Percentiles rank a stretch among this genome's conserved stretches.
Evolutionary conservation across 164 flowering plant species (phyloP).

Genomic region (Santalum album): DNA sequence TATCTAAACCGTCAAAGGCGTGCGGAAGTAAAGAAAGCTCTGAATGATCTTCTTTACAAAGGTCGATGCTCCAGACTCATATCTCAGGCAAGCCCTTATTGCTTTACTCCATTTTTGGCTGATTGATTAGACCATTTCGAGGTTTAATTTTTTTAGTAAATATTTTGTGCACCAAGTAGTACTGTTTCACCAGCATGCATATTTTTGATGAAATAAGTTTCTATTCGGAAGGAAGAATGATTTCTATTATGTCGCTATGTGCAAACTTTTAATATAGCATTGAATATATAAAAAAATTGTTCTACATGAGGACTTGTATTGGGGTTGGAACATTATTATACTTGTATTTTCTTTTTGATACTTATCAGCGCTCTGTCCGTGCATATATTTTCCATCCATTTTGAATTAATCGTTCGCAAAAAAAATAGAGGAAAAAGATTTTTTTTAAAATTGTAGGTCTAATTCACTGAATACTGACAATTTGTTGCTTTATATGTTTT

Average conservation of each 20-base stretch:
- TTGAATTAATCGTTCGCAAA: too few species aligned
- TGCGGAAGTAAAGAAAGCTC: slow-evolving; percentile 67
- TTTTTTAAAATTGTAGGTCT: neutral
- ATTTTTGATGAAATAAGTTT: too few species aligned
- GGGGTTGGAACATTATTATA: too few species aligned
- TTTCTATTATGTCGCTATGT: too few species aligned
- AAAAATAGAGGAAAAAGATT: neutral
- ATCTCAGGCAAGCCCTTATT: slow-evolving; percentile 25
- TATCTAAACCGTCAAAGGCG: slow-evolving; percentile 60
- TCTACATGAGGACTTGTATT: too few species aligned
- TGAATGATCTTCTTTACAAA: slow-evolving; percentile 44
- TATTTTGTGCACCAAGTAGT: neutral
- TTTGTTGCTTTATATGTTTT: neutral
- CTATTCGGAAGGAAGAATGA: too few species aligned
- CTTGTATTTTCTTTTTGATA: too few species aligned
- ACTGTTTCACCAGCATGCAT: too few species aligned
- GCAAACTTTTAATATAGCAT: too few species aligned
- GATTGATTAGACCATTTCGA: neutral
- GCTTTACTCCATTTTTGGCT: neutral
- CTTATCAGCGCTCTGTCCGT: too few species aligned
- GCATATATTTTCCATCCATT: too few species aligned
- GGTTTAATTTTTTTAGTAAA: neutral
- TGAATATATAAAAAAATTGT: too few species aligned
- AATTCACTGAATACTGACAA: neutral
- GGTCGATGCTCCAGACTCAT: slow-evolving; percentile 27